Evolutionary conservation across 1,284 basidiomycete species (phyloP).

Genomic region (Ganoderma lingzhi): DNA sequence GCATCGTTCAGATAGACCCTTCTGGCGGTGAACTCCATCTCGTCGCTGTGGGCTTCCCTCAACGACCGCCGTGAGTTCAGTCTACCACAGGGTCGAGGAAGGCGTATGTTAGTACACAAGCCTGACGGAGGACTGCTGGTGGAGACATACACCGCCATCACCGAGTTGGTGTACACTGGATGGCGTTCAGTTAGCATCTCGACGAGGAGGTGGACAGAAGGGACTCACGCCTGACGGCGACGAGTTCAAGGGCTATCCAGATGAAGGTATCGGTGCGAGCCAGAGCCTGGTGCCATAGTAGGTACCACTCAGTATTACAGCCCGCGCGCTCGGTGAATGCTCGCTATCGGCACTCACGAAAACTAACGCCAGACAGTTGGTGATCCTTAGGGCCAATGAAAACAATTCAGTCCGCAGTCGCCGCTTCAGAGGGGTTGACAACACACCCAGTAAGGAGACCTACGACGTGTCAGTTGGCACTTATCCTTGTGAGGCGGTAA

Average conservation of each 20-base stretch:
- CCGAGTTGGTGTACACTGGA: conserved; percentile 13
- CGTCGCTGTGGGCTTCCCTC: not conserved
- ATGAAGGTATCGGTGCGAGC: conserved; percentile 9
- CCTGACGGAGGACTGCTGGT: too few species aligned
- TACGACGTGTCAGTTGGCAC: not conserved
- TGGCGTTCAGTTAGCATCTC: not conserved
- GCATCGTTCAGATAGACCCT: not conserved
- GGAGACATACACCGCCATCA: conserved; percentile 9
- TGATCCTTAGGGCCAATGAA: not conserved
- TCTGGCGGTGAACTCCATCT: not conserved
- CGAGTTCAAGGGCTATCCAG: conserved; percentile 12
- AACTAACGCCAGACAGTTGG: conserved; percentile 2
- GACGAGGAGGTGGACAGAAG: too few species aligned
- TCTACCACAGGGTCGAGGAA: not conserved
- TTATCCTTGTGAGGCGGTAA: not conserved
- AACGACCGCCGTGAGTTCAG: conserved; percentile 12
- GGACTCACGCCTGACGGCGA: not conserved
- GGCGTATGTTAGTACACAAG: not conserved
- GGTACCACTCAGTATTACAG: not conserved
- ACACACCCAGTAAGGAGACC: conserved; percentile 15
- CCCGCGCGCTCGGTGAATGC: not conserved
- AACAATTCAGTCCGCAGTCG: not conserved
- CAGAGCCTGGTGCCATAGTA: conserved; percentile 6
- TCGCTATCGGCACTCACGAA: conserved; percentile 7
- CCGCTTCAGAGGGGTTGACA: not conserved